Conservation (phyloP, 192 early-diverging fungal genomes). For the Spinellus fusiger region DNA sequence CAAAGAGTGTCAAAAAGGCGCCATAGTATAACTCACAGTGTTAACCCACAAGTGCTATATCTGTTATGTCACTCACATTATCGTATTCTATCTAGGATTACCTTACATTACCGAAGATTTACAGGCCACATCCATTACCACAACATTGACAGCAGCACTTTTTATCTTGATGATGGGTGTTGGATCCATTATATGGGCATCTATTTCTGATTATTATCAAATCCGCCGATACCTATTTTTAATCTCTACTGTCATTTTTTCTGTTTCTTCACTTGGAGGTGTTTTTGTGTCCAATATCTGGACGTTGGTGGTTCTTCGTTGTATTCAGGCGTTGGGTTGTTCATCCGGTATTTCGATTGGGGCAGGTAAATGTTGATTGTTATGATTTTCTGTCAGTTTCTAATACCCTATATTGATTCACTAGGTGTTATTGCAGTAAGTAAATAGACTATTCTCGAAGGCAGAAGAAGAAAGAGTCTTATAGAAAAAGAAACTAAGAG, state of each 20-base stretch:
- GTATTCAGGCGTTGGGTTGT: conserved; percentile 38
- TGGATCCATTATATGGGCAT: conserved; percentile 35
- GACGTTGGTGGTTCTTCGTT: conserved; percentile 30
- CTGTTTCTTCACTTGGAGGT: conserved; percentile 35
- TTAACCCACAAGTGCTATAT: too few species aligned
- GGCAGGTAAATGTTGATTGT: conserved; percentile 14
- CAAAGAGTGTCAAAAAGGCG: too few species aligned
- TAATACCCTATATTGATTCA: background rate
- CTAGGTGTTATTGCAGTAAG: conserved; percentile 10
- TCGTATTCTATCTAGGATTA: conserved; percentile 1
- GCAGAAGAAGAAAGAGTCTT: too few species aligned
- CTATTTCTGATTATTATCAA: conserved; percentile 35
- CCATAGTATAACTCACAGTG: too few species aligned
- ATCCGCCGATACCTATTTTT: conserved; percentile 37
- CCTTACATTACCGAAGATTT: conserved; percentile 33
- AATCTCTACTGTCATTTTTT: conserved; percentile 30
- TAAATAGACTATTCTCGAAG: background rate
- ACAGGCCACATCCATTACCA: conserved; percentile 27
- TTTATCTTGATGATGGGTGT: conserved; percentile 44
- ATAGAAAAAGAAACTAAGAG: background rate
- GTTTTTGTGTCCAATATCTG: conserved; percentile 30
- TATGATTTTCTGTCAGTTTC: background rate
- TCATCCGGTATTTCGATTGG: conserved; percentile 35
- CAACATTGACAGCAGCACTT: conserved; percentile 36
- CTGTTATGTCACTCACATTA: too few species aligned